Evolutionary conservation across 371 early-diverging fungal genomes (phyloP).

Genomic region (Rhizomucor pusillus): DNA sequence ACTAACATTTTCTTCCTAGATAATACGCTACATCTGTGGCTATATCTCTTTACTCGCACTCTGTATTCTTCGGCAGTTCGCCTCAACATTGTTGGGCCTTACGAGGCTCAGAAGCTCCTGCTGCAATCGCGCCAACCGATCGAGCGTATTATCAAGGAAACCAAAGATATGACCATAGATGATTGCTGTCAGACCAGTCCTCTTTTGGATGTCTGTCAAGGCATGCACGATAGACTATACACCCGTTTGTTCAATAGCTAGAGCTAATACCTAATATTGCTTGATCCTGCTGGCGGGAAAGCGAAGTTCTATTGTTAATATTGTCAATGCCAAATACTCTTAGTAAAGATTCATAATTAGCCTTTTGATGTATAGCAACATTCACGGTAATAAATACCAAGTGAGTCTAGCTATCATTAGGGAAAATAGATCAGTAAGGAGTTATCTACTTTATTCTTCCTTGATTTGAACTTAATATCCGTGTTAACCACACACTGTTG

Average conservation of each 20-base stretch:
- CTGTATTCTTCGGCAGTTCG: slow-evolving; percentile 86
- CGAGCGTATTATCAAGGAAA: slow-evolving; percentile 47
- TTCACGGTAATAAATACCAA: too few species aligned
- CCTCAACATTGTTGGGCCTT: slow-evolving; percentile 87
- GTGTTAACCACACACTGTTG: too few species aligned
- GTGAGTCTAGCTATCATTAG: too few species aligned
- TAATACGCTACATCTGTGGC: slow-evolving; percentile 68
- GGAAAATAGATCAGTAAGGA: too few species aligned
- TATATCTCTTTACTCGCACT: slow-evolving; percentile 82
- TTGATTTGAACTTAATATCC: too few species aligned
- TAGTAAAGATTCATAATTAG: too few species aligned
- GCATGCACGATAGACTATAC: slow-evolving; percentile 87
- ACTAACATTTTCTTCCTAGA: slow-evolving; percentile 48
- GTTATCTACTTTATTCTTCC: too few species aligned
- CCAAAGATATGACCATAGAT: slow-evolving; percentile 42
- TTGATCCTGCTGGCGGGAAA: too few species aligned
- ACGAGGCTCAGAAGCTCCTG: slow-evolving; percentile 78
- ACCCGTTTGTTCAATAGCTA: slow-evolving; percentile 85
- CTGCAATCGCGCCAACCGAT: slow-evolving; percentile 57
- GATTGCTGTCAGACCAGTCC: slow-evolving; percentile 72
- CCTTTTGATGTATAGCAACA: too few species aligned
- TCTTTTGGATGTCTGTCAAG: slow-evolving; percentile 83
- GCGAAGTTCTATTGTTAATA: too few species aligned
- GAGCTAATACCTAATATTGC: not conserved
- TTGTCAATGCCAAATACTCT: too few species aligned